phyloP scores from a whole-genome alignment of 441 rosid species.

The Populus hybrid region DNA sequence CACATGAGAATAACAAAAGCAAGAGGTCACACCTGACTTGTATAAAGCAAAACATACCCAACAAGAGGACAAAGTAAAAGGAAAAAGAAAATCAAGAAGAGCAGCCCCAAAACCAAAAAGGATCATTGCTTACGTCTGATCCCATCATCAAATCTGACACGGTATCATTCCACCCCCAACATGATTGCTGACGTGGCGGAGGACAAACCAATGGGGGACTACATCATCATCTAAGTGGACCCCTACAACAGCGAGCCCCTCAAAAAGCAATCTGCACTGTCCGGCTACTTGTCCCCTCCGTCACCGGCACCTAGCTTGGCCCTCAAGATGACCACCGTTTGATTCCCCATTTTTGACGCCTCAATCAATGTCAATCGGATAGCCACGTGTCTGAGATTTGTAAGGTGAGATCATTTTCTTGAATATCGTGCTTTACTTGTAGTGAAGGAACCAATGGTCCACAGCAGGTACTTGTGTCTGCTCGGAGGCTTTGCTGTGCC shows the following conservation, averaged over 20 bases:
- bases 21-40: not conserved
- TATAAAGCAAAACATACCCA: not conserved
- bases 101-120: not conserved
- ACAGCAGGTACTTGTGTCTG: not conserved
- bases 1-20: not conserved
- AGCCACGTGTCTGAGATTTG: conserved; percentile 26
- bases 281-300: conserved; percentile 40
- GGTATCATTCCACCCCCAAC: conserved; percentile 29
- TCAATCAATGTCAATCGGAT: conserved; percentile 16
- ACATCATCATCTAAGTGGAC: conserved; percentile 10
- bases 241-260: conserved; percentile 2
- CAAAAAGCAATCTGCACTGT: conserved; percentile 23
- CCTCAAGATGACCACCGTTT: conserved; percentile 32
- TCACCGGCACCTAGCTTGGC: conserved; percentile 22
- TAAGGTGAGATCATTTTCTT: not conserved
- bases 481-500: not conserved
- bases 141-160: conserved; percentile 32
- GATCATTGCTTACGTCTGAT: conserved; percentile 21
- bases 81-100: not conserved
- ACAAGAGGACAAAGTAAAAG: not conserved
- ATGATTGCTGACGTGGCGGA: conserved; percentile 28
- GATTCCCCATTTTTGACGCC: conserved; percentile 19
- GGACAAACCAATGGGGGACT: not conserved
- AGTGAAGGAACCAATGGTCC: not conserved
- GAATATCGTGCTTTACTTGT: conserved; percentile 1